phyloP scores from a whole-genome alignment of 208 protist genomes.

The Porcisia hertigi region DNA sequence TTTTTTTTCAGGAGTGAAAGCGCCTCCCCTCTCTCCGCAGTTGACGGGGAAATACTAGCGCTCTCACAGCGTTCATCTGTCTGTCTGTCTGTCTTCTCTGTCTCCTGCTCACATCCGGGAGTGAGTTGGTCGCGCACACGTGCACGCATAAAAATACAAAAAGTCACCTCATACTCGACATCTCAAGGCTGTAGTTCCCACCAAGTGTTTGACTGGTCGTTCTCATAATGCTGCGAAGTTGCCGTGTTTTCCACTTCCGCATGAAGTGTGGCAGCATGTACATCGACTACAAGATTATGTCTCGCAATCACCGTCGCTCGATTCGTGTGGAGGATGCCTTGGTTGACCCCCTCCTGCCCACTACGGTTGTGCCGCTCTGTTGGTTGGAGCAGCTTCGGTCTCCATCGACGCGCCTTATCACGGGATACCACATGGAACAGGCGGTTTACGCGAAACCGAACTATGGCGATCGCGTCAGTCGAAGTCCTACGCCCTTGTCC shows the following conservation, averaged over 20 bases:
- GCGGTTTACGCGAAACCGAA: conserved; percentile 41
- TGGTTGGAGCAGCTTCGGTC: conserved; percentile 85
- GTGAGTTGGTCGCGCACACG: too few species aligned
- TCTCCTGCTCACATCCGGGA: neutral
- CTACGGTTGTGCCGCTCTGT: conserved; percentile 64
- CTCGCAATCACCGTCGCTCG: conserved; percentile 73
- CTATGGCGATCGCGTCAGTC: conserved; percentile 35
- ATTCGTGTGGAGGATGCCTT: conserved; percentile 80
- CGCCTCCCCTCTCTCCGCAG: neutral
- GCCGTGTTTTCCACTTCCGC: conserved; percentile 40
- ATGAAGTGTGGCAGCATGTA: conserved; percentile 74
- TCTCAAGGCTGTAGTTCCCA: neutral
- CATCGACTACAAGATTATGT: conserved; percentile 86
- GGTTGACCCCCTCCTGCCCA: conserved; percentile 67
- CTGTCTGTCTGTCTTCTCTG: neutral
- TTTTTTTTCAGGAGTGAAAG: neutral
- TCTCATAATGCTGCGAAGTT: conserved; percentile 41
- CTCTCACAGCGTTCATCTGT: neutral
- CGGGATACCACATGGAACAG: conserved; percentile 76
- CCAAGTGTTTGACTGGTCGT: neutral
- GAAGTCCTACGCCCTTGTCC: conserved; percentile 1
- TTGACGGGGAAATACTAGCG: neutral
- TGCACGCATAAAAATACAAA: neutral
- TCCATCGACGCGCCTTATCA: conserved; percentile 63
- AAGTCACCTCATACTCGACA: neutral